Evolutionary conservation across 208 protist species (phyloP).

Genomic region (Acanthamoeba culbertsoni): DNA sequence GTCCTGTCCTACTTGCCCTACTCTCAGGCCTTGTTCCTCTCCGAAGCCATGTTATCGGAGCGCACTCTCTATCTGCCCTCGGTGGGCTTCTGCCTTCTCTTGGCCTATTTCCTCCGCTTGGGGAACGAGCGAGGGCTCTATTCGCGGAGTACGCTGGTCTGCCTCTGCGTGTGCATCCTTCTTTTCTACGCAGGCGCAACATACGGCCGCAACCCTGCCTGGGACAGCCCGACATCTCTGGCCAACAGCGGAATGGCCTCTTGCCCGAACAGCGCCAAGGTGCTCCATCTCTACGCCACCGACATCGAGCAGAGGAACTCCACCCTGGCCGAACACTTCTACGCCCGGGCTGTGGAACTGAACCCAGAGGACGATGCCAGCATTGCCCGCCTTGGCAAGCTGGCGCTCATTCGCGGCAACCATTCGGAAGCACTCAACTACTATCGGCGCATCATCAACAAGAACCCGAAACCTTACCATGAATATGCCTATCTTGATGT

Average conservation of each 20-base stretch:
- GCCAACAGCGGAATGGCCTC: background rate
- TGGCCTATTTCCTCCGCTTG: constrained; percentile 46
- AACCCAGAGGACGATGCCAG: background rate
- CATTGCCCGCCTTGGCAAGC: background rate
- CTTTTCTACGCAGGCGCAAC: background rate
- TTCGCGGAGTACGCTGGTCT: background rate
- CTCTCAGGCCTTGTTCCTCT: constrained; percentile 86
- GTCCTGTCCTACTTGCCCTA: constrained; percentile 85
- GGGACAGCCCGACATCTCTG: background rate
- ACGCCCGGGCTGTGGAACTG: background rate
- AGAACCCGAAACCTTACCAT: background rate
- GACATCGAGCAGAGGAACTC: background rate
- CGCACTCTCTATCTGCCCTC: constrained; percentile 89
- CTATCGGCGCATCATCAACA: background rate
- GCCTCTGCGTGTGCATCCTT: background rate
- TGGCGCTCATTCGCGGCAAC: background rate
- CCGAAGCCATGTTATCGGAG: constrained; percentile 89
- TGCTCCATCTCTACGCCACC: background rate
- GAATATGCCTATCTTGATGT: constrained; percentile 41
- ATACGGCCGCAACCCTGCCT: background rate
- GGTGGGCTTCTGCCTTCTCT: constrained; percentile 77
- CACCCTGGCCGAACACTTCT: background rate
- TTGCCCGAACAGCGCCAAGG: background rate
- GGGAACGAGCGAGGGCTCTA: background rate
- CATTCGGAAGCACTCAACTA: background rate